Evolutionary conservation across 139 green algal species (phyloP).

Genomic region (Nannochloris sp.): DNA sequence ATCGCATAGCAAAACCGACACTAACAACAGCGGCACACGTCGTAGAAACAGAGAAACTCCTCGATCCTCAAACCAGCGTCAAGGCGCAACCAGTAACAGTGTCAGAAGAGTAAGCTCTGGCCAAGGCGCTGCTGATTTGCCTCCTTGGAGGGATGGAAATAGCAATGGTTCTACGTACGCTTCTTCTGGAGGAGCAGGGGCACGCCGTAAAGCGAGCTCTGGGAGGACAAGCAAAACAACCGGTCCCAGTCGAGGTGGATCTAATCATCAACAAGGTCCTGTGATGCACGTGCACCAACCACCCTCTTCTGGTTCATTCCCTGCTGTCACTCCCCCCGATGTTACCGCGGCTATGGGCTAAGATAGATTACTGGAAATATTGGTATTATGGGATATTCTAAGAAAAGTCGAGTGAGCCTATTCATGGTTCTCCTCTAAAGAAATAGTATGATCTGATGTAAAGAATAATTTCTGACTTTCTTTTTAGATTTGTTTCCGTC

Average conservation of each 20-base stretch:
- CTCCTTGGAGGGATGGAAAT: background rate
- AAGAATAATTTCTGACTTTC: too few species aligned
- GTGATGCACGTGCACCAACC: conserved; percentile 8
- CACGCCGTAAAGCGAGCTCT: background rate
- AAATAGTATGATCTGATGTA: too few species aligned
- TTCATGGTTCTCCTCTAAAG: background rate
- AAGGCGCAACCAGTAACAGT: too few species aligned
- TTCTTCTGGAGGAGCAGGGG: too few species aligned
- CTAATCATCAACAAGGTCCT: background rate
- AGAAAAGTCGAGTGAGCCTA: background rate
- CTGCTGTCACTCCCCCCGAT: background rate
- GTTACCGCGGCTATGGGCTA: conserved; percentile 8
- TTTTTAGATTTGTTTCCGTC: background rate
- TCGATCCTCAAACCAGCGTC: too few species aligned
- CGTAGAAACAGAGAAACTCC: too few species aligned
- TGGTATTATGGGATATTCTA: background rate
- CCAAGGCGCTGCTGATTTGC: background rate
- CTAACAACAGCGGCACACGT: background rate
- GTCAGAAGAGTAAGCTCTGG: too few species aligned
- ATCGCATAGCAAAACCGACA: background rate
- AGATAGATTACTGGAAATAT: conserved; percentile 8
- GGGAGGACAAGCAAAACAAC: background rate
- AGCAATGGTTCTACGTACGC: background rate
- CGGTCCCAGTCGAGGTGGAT: background rate
- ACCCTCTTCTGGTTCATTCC: background rate